Conservation (phyloP, 331 rosid genomes). For the Pyrus hybrid region DNA sequence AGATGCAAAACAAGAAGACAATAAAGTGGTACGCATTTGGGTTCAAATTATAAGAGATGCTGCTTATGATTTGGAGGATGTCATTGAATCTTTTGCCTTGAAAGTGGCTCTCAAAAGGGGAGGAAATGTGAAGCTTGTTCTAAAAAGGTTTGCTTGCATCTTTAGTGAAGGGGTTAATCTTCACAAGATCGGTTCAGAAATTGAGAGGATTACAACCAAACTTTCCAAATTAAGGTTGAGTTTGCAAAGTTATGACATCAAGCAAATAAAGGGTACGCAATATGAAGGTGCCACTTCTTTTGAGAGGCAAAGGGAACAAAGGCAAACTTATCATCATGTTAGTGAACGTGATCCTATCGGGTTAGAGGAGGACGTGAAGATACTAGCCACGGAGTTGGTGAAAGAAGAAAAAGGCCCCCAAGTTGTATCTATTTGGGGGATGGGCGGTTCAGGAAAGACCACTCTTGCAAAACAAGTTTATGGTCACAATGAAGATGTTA, state of each 20-base stretch:
- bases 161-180: accelerated
- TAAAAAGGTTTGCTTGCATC: background rate
- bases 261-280: no score
- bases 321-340: background rate
- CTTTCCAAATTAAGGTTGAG: background rate
- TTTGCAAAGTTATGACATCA: background rate
- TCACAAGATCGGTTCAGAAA: background rate
- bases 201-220: background rate
- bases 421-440: constrained; percentile 5
- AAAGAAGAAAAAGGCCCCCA: background rate
- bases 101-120: background rate
- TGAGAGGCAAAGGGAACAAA: background rate
- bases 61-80: constrained; percentile 11
- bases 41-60: background rate
- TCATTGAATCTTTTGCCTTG: background rate
- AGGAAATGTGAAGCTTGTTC: no score
- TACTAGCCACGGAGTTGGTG: background rate
- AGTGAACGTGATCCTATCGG: background rate
- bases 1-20: background rate
- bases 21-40: background rate
- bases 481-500: background rate
- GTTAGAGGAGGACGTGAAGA: background rate
- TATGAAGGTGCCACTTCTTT: background rate
- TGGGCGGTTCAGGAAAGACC: background rate
- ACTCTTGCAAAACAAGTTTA: constrained; percentile 14